A percentile compares a stretch with the other conserved stretches of the same genome.
These are phyloP conservation scores for Periconia macrospinosa DNA, from an alignment of 2,329 filamentous ascomycete species.

Conservation along the genomic window DNA sequence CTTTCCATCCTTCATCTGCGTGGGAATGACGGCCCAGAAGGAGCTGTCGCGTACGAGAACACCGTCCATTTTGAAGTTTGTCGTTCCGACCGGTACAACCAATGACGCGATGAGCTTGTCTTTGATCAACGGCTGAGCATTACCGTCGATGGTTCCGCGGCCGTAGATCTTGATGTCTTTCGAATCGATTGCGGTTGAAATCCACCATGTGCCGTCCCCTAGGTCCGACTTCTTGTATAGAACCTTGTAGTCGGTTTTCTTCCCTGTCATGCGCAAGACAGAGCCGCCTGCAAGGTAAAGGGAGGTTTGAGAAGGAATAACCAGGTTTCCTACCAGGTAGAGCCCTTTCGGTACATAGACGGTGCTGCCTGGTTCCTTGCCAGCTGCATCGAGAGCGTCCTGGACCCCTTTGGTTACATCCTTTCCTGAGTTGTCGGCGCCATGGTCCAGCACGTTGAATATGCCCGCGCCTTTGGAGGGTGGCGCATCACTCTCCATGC, in stretches of 20 bases:
- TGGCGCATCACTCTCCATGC: slow-evolving; percentile 4
- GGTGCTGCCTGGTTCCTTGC: slow-evolving; percentile 4
- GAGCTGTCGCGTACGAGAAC: slow-evolving; percentile 6
- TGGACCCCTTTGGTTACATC: slow-evolving; percentile 6
- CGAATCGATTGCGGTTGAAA: slow-evolving; percentile 7
- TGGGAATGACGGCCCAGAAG: slow-evolving; percentile 8
- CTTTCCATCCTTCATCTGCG: slow-evolving; percentile 1
- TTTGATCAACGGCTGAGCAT: background rate
- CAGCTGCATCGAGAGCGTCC: slow-evolving; percentile 9
- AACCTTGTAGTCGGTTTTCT: slow-evolving; percentile 8
- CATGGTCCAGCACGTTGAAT: slow-evolving; percentile 7
- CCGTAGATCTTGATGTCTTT: slow-evolving; percentile 8
- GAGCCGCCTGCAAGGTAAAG: slow-evolving; percentile 9
- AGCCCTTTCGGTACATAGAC: slow-evolving; percentile 9
- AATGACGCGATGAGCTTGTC: slow-evolving; percentile 3
- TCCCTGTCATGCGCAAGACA: slow-evolving; percentile 5
- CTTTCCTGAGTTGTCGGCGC: slow-evolving; percentile 7
- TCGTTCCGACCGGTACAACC: slow-evolving; percentile 5
- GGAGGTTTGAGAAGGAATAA: background rate
- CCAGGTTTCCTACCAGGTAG: slow-evolving; percentile 9
- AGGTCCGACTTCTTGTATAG: slow-evolving; percentile 7
- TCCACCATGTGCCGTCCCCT: slow-evolving; percentile 14
- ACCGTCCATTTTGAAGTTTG: slow-evolving; percentile 8
- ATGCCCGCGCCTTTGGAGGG: slow-evolving; percentile 5
- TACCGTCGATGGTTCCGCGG: slow-evolving; percentile 9